Percentiles rank a stretch among this genome's conserved stretches.
phyloP scores from a whole-genome alignment of 139 green algal species.

The Chlamydomonas sphaeroides region DNA sequence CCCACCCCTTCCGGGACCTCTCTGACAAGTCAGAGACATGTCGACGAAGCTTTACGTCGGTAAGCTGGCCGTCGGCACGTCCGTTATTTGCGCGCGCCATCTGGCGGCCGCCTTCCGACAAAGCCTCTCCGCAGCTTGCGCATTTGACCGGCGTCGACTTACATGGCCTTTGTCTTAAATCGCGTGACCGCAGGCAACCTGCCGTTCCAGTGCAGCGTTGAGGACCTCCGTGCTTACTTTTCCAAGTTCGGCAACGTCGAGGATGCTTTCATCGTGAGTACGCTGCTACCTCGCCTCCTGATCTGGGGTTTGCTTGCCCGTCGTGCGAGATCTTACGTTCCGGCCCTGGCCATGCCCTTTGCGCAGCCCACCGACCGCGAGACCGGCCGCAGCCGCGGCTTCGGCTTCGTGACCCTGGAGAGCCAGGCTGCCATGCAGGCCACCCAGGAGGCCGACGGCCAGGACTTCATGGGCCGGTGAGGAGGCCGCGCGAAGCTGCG shows the following conservation, averaged over 20 bases:
- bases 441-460: slow-evolving; percentile 45
- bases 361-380: slow-evolving; percentile 74
- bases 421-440: slow-evolving; percentile 47
- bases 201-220: slow-evolving; percentile 63
- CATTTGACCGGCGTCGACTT: too few species aligned
- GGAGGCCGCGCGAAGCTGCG: too few species aligned
- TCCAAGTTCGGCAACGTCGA: slow-evolving; percentile 66
- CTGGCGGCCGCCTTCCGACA: background rate
- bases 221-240: slow-evolving; percentile 69
- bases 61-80: background rate
- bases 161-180: background rate
- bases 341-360: too few species aligned
- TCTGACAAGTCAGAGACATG: background rate
- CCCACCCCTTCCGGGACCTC: too few species aligned
- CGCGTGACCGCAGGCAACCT: slow-evolving; percentile 61
- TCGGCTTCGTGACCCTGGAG: slow-evolving; percentile 81
- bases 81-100: background rate
- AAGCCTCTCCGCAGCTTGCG: too few species aligned
- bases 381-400: slow-evolving; percentile 74
- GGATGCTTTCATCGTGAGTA: slow-evolving; percentile 62
- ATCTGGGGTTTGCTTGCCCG: too few species aligned
- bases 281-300: too few species aligned
- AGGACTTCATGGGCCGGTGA: slow-evolving; percentile 61
- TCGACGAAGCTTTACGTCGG: slow-evolving; percentile 33
- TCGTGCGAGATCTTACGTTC: too few species aligned